Evolutionary conservation across 2,329 filamentous ascomycete genomes (phyloP), one percentile per base, ranked within the genome.

Genomic region (Trichophyton rubrum): DNA sequence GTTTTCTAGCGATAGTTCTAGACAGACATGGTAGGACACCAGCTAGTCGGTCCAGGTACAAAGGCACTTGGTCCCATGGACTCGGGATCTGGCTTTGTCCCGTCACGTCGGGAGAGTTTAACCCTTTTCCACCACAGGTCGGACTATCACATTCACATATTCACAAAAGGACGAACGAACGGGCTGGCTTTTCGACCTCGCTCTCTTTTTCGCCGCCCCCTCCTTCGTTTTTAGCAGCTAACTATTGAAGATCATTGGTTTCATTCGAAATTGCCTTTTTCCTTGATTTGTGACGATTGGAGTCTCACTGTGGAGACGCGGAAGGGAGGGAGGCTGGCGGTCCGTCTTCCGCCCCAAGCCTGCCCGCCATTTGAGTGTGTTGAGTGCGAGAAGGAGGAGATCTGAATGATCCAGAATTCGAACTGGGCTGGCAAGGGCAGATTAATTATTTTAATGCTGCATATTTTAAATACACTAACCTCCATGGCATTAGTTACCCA

Each of bases 291-390:
- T 27, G 27, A 11, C 20, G 33, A 38, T 38, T 38, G 33, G 33
- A 38, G 33, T 30, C 33, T 38, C 33, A 38, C 33, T 38, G 51
- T 55, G 51, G 51, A 17, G 51, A 55, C n/a, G 30, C 51, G 51
- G 51, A 55, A 55, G 51, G 30, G 51, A 55, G 51, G 51, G 51
- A 55, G 51, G 51, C 51, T 55, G 51, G 51, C 51, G 51, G 51
- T 33, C 51, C 51, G 51, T 13, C n/a, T 55, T 55, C 51, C 51
- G 51, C 33, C 33, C 51, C 20, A 33, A 55, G 51, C 30, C 30
- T 22, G 11, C 24, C 17, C 22, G 24, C 20, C 49, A 15, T 24
- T 30, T 30, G 13, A 9, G 22, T 11, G 13, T 5, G n/a, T 3
- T 22, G 15, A 35, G 9, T n/a, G 27, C 27, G 27, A 24, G 11